A percentile compares a stretch with the other conserved stretches of the same genome.
These are phyloP conservation scores for Citrus sp. DNA, from an alignment of 345 rosid genomes.

Conservation along the genomic window DNA sequence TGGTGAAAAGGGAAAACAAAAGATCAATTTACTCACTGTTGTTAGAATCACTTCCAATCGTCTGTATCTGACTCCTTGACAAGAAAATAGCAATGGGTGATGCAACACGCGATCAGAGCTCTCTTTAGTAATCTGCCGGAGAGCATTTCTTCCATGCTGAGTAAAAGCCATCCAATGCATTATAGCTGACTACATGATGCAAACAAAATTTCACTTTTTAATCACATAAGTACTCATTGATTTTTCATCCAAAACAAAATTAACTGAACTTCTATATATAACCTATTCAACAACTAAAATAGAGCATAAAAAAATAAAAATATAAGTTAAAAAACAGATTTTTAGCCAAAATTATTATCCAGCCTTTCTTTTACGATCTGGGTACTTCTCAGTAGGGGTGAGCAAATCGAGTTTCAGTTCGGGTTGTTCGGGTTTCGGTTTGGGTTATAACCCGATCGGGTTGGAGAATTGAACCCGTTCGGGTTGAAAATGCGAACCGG, in stretches of 20 bases:
- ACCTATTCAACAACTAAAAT: too few species aligned
- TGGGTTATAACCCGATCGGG: too few species aligned
- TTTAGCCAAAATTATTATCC: background rate
- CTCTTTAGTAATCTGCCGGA: slow-evolving; percentile 32
- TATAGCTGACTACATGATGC: background rate
- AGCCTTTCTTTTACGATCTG: background rate
- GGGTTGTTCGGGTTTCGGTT: too few species aligned
- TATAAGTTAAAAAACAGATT: too few species aligned
- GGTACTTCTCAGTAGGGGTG: background rate
- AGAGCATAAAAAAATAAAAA: background rate
- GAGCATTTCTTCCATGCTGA: slow-evolving; percentile 40
- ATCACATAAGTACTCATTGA: background rate
- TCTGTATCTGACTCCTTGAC: slow-evolving; percentile 80
- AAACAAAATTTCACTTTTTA: background rate
- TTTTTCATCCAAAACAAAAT: background rate
- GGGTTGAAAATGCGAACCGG: too few species aligned
- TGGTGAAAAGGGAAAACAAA: background rate
- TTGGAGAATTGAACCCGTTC: too few species aligned
- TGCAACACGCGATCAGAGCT: slow-evolving; percentile 41
- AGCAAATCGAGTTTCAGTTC: too few species aligned
- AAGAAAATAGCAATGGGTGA: slow-evolving; percentile 61
- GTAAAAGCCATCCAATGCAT: slow-evolving; percentile 38
- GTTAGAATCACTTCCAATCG: slow-evolving; percentile 91
- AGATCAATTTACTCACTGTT: slow-evolving; percentile 40
- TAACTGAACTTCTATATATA: background rate